Percentiles rank a stretch among this genome's conserved stretches.
phyloP scores from a whole-genome alignment of 805 yeast species.

The Lachancea fermentati region DNA sequence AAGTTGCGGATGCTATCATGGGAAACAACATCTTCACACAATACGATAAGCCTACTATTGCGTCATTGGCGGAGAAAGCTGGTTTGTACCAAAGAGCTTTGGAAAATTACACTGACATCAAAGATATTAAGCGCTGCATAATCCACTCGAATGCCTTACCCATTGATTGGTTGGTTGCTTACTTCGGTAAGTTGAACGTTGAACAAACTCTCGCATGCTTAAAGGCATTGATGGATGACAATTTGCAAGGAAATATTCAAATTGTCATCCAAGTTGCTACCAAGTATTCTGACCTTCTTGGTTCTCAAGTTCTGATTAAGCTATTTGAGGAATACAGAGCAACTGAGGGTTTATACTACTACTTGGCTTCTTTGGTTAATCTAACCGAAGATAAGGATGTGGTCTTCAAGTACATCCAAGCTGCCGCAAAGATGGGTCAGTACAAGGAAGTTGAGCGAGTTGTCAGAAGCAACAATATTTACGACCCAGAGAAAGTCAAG shows the following conservation, averaged over 20 bases:
- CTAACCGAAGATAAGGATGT: conserved; percentile 91
- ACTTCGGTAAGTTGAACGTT: conserved; percentile 89
- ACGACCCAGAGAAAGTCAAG: conserved; percentile 95
- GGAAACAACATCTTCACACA: conserved; percentile 95
- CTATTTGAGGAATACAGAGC: conserved; percentile 91
- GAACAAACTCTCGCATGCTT: conserved; percentile 88
- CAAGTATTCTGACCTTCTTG: conserved; percentile 89
- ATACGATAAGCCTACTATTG: conserved; percentile 90
- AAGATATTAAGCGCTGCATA: conserved; percentile 92
- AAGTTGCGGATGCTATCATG: conserved; percentile 97
- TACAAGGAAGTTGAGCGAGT: conserved; percentile 91
- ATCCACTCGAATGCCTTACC: conserved; percentile 82
- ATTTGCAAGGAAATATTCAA: conserved; percentile 83
- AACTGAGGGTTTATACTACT: conserved; percentile 90
- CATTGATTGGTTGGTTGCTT: conserved; percentile 87
- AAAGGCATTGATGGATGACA: conserved; percentile 74
- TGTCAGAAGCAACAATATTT: conserved; percentile 88
- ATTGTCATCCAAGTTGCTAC: conserved; percentile 95
- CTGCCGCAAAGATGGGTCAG: conserved; percentile 89
- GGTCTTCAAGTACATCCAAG: conserved; percentile 90
- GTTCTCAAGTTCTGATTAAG: conserved; percentile 77
- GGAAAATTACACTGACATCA: conserved; percentile 90
- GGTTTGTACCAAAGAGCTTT: conserved; percentile 93
- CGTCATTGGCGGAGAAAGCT: conserved; percentile 90
- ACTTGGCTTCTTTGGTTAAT: conserved; percentile 88